phyloP scores from a whole-genome alignment of 1,139 yeast genomes.

The Candida tetrigidarum region DNA sequence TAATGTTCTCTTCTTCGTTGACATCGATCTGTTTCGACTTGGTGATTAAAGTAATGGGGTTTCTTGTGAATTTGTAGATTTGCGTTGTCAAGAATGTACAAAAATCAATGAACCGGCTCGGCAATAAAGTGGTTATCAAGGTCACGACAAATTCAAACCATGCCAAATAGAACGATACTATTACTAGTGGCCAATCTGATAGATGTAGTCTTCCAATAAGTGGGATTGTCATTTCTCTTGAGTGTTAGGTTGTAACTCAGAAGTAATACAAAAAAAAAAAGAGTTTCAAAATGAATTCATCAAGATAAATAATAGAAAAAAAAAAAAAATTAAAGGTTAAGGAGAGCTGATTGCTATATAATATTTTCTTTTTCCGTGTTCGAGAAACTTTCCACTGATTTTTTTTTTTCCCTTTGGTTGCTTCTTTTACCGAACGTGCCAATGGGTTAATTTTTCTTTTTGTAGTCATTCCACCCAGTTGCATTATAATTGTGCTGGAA shows the following conservation, averaged over 20 bases:
- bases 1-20: conserved; percentile 17
- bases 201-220: conserved; percentile 38
- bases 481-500: no score
- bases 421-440: neutral
- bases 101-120: conserved; percentile 31
- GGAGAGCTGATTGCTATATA: no score
- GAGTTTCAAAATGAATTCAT: no score
- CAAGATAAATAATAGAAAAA: no score
- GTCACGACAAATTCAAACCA: conserved; percentile 46
- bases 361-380: no score
- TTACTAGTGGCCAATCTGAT: conserved; percentile 42
- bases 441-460: neutral
- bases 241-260: neutral
- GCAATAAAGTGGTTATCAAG: conserved; percentile 37
- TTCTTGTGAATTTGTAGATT: conserved; percentile 32
- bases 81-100: conserved; percentile 34
- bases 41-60: conserved; percentile 33
- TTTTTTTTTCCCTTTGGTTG: neutral
- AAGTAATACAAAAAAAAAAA: neutral
- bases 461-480: no score
- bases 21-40: conserved; percentile 14
- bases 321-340: no score
- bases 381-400: neutral
- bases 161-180: conserved; percentile 39
- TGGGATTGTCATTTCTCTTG: conserved; percentile 36